Base-by-base conservation (phyloP, 352 stramenopile species). In the Pythium plurisporium region DNA sequence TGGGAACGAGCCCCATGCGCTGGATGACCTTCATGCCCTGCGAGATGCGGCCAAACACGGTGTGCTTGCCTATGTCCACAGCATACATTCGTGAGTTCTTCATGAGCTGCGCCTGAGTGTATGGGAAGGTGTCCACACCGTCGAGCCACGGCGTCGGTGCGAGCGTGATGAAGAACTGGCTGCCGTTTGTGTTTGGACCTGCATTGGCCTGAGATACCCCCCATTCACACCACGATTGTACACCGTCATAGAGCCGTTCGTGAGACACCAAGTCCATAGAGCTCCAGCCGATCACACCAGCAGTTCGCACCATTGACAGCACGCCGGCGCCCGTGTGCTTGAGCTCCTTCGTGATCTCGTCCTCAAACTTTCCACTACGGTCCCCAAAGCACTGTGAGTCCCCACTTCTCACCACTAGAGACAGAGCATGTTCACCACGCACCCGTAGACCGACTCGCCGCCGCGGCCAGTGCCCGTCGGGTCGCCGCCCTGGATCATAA, bases 401-500 rank as follows among this genome's bases (percentile, higher is more conserved):
- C 29, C 17, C 31, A 23, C 1, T 23, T 7, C 14, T 11, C 20
- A 45, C 27, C 23, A 20, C 42, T 14, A 15, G 6, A 20, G 12
- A 15, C 22, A 25, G 1, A 23, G 14, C 33, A 65, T 10, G 33
- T 1, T 10, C 4, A 44, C 26, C 5, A 34, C 48, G 36, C 61
- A 94, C 73, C 94, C 94, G 59, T 94, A 98, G 46, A 97, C 83
- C 15, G 85, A 97, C 56, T 98, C 87, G 36, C 92, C 94, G 43
- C 95, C 94, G 26, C 88, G 67, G 4, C 94, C 94, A 0, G 94
- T 98, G 40, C 92, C 94, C 17, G 93, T 98, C 0, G 94, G 94
- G 62, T 98, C 94, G 45, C 95, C 95, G 11, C 92, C 95, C 60
- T 98, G 95, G 53, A 98, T 96, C 91, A 98, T 98, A 69, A 98